Percentiles rank a stretch among this genome's conserved stretches.
These are phyloP conservation scores for Rhizopogon vinicolor DNA, from an alignment of 768 basidiomycete genomes.

Conservation along the genomic window DNA sequence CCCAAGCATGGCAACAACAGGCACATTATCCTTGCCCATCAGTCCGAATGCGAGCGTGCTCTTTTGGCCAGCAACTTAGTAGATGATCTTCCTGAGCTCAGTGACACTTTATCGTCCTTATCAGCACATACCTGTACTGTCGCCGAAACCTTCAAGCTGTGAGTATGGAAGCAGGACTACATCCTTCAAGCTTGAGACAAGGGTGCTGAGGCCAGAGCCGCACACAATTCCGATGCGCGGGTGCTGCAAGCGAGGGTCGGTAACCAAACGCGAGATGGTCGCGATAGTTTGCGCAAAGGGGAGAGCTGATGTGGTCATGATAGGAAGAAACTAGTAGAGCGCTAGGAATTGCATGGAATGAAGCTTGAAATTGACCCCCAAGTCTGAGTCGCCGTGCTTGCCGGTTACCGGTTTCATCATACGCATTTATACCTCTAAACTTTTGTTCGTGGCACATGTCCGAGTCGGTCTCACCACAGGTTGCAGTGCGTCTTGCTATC, in stretches of 20 bases:
- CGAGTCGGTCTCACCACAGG: neutral
- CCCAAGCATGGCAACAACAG: conserved; percentile 89
- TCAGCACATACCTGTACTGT: conserved; percentile 60
- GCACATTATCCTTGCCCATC: conserved; percentile 60
- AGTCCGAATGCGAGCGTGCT: conserved; percentile 79
- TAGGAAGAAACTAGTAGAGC: neutral
- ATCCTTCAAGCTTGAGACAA: conserved; percentile 58
- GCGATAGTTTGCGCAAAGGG: neutral
- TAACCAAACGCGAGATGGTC: conserved; percentile 9
- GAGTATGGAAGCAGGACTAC: conserved; percentile 60
- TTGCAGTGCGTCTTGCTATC: neutral
- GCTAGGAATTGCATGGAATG: too few relatives aligned
- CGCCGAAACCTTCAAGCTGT: conserved; percentile 66
- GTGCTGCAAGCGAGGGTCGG: conserved; percentile 31
- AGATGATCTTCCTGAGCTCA: neutral
- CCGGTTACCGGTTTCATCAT: too few relatives aligned
- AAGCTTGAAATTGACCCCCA: too few relatives aligned
- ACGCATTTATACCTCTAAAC: too few relatives aligned
- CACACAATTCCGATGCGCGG: conserved; percentile 83
- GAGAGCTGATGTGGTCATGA: neutral
- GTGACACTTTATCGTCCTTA: neutral
- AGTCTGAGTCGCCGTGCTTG: too few relatives aligned
- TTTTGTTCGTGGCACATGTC: too few relatives aligned
- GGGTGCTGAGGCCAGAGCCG: conserved; percentile 78
- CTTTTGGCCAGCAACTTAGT: conserved; percentile 73